A percentile compares a stretch with the other conserved stretches of the same genome.
Conservation (phyloP, 108 stramenopile species). For the Bacterosira constricta region DNA sequence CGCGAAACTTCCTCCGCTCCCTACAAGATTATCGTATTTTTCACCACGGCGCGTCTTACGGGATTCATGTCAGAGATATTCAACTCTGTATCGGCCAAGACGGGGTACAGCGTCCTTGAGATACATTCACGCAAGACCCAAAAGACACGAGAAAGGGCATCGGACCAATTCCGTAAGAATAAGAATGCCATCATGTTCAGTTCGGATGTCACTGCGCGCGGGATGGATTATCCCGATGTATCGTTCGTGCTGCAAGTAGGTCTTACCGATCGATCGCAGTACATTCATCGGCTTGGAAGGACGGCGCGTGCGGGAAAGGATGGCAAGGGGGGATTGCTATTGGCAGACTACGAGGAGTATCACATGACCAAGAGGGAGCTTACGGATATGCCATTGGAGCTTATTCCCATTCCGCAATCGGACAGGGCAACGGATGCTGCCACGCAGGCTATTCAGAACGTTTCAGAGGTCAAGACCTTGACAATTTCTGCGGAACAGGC, state of each 20-base stretch:
- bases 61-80: conserved; percentile 86
- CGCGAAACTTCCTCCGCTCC: conserved; percentile 11
- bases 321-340: conserved; percentile 60
- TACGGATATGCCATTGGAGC: conserved; percentile 48
- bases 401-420: conserved; percentile 13
- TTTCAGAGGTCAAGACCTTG: conserved; percentile 14
- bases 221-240: conserved; percentile 89
- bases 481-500: conserved; percentile 44
- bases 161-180: conserved; percentile 62
- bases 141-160: conserved; percentile 57
- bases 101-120: conserved; percentile 64
- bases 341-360: conserved; percentile 54
- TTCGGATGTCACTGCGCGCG: conserved; percentile 85
- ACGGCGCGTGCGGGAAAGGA: conserved; percentile 87
- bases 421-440: background rate
- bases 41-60: conserved; percentile 85
- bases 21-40: conserved; percentile 88
- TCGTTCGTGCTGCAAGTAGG: conserved; percentile 84
- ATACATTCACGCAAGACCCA: conserved; percentile 90
- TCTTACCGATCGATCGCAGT: conserved; percentile 76
- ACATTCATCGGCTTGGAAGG: conserved; percentile 92
- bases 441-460: background rate
- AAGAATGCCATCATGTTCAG: conserved; percentile 70
- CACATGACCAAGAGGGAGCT: conserved; percentile 49
- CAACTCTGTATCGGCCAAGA: conserved; percentile 44